Evolutionary conservation across 179 eudicot genomes (phyloP).

Genomic region (Actinidia chinensis): DNA sequence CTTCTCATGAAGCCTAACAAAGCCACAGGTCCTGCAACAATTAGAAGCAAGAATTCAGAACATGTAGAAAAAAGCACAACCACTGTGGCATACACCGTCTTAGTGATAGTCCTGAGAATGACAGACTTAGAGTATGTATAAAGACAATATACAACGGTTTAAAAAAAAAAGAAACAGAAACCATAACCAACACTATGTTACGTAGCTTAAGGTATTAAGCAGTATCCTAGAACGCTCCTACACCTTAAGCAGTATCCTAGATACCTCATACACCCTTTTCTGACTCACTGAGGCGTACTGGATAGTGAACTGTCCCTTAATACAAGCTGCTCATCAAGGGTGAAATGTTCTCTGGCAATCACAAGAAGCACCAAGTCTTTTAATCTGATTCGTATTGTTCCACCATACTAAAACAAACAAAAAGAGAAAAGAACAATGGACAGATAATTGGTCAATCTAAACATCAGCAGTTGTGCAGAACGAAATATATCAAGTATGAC

Average conservation of each 20-base stretch:
- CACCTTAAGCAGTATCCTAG: not conserved
- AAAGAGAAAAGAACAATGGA: too few relatives aligned
- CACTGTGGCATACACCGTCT: not conserved
- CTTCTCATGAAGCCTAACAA: slow-evolving; percentile 95
- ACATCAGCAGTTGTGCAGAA: too few relatives aligned
- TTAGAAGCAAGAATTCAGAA: slow-evolving; percentile 26
- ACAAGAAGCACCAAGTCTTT: too few relatives aligned
- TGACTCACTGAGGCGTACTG: slow-evolving; percentile 18
- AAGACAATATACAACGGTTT: not conserved
- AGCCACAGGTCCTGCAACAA: slow-evolving; percentile 90
- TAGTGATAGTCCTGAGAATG: not conserved
- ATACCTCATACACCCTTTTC: not conserved
- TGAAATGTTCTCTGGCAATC: too few relatives aligned
- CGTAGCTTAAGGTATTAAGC: not conserved
- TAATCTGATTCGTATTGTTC: too few relatives aligned
- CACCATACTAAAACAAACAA: too few relatives aligned
- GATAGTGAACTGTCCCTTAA: slow-evolving; percentile 70
- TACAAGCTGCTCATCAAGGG: slow-evolving; percentile 97
- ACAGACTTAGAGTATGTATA: not conserved
- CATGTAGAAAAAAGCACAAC: not conserved
- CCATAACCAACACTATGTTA: not conserved
- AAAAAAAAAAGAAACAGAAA: not conserved
- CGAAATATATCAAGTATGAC: too few relatives aligned
- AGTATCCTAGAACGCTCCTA: not conserved
- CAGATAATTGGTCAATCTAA: too few relatives aligned